Evolutionary conservation across 164 flowering plant species (phyloP).

Genomic region (Chimonanthus praecox): DNA sequence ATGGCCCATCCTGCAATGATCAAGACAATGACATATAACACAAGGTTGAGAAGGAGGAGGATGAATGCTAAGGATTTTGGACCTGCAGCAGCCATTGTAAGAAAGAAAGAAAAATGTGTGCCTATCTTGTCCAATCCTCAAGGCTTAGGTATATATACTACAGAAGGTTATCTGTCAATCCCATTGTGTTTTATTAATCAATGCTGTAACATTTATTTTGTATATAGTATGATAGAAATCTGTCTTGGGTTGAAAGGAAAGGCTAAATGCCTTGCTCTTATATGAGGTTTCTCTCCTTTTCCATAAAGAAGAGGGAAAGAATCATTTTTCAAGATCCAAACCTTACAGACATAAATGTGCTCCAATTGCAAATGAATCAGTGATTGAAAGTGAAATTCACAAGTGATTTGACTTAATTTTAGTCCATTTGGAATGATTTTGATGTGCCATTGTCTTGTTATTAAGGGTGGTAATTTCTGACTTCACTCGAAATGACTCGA

Average conservation of each 20-base stretch:
- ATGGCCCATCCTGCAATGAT: slow-evolving; percentile 68
- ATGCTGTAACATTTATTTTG: neutral
- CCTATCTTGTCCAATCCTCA: neutral
- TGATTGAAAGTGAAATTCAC: neutral
- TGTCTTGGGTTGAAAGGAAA: slow-evolving; percentile 16
- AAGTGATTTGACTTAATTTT: neutral
- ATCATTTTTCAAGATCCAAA: neutral
- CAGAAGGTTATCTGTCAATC: neutral
- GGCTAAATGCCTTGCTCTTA: slow-evolving; percentile 12
- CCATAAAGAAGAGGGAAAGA: slow-evolving; percentile 10
- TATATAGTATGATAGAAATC: neutral
- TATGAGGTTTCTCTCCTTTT: neutral
- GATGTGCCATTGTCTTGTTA: neutral
- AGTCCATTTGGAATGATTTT: neutral
- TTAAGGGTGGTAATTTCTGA: too few relatives aligned
- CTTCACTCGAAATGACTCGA: too few relatives aligned
- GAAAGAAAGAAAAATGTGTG: neutral
- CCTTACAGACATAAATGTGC: too few relatives aligned
- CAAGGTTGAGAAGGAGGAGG: slow-evolving; percentile 50
- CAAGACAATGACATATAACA: slow-evolving; percentile 45
- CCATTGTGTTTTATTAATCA: neutral
- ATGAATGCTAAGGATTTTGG: slow-evolving; percentile 49
- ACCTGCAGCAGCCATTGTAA: slow-evolving; percentile 58
- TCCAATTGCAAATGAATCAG: neutral
- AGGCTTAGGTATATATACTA: slow-evolving; percentile 6